Percentiles rank a stretch among this genome's conserved stretches.
Evolutionary conservation across 345 rosid species (phyloP).

Genomic region (Dovyalis caffra): DNA sequence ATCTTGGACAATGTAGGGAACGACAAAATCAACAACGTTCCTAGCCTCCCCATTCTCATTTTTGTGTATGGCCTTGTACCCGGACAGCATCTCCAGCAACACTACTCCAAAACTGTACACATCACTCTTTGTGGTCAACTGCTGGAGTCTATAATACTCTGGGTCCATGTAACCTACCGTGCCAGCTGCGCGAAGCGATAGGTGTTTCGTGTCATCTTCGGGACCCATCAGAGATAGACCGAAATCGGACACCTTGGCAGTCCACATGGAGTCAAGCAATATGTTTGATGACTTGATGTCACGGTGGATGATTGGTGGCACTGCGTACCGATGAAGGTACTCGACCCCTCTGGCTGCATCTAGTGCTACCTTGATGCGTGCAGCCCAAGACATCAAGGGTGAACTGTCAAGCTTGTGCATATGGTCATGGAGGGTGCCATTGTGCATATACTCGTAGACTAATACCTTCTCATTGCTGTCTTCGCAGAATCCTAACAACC

Average conservation of each 20-base stretch:
- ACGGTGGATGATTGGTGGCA: conserved; percentile 73
- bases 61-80: conserved; percentile 58
- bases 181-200: conserved; percentile 67
- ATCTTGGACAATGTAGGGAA: conserved; percentile 58
- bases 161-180: conserved; percentile 85
- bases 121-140: conserved; percentile 61
- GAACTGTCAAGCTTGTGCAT: conserved; percentile 48
- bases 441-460: conserved; percentile 66
- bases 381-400: conserved; percentile 59
- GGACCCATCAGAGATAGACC: conserved; percentile 76
- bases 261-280: conserved; percentile 50
- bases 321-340: conserved; percentile 65
- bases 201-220: conserved; percentile 46
- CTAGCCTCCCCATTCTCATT: conserved; percentile 47
- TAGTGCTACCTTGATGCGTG: conserved; percentile 55
- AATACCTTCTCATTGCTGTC: conserved; percentile 52
- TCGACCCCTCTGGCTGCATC: conserved; percentile 75
- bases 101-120: conserved; percentile 81
- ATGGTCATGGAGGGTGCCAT: conserved; percentile 71
- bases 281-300: conserved; percentile 87
- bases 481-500: conserved; percentile 65
- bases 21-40: conserved; percentile 61
- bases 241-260: conserved; percentile 73
- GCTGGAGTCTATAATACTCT: conserved; percentile 69
- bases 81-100: conserved; percentile 59